A percentile compares a stretch with the other conserved stretches of the same genome.
phyloP scores from a whole-genome alignment of 139 green algal genomes.

The Spirogloea muscicola region DNA sequence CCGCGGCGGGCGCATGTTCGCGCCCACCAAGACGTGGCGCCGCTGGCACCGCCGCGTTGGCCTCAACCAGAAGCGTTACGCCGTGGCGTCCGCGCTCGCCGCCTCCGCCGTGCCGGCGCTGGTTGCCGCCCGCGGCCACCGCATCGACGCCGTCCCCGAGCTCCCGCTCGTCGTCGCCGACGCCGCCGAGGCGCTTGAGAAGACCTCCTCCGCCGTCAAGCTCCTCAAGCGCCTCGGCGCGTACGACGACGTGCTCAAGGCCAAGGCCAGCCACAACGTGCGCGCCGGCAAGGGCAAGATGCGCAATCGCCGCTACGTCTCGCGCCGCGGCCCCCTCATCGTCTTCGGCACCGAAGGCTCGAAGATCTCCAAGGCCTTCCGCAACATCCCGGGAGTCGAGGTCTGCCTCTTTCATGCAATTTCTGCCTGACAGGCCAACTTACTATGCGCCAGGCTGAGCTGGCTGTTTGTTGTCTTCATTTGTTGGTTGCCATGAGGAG shows the following conservation, averaged over 20 bases:
- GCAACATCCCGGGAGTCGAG: constrained; percentile 95
- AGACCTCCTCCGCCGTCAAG: constrained; percentile 87
- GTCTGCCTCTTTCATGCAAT: no score
- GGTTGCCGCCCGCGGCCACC: constrained; percentile 93
- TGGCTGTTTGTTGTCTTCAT: no score
- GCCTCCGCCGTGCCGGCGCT: constrained; percentile 90
- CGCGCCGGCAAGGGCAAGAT: constrained; percentile 96
- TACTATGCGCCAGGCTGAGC: no score
- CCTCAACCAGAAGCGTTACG: constrained; percentile 95
- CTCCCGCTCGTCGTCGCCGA: constrained; percentile 92
- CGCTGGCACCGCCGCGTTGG: constrained; percentile 98
- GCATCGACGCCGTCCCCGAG: constrained; percentile 88
- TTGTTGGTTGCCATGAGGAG: no score
- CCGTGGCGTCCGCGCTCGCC: constrained; percentile 90
- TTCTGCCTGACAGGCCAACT: no score
- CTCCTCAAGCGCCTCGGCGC: constrained; percentile 83
- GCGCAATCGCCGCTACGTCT: constrained; percentile 91
- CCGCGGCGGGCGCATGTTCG: constrained; percentile 96
- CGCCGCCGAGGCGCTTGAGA: constrained; percentile 75
- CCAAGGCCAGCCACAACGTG: constrained; percentile 73
- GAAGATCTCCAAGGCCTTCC: constrained; percentile 66
- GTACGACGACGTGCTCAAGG: constrained; percentile 84
- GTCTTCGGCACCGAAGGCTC: constrained; percentile 81
- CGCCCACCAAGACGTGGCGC: constrained; percentile 93
- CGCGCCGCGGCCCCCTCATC: constrained; percentile 90